Evolutionary conservation across 495 filamentous ascomycete species (phyloP), one percentile per base, ranked within the genome.

Genomic region (Podospora didyma): DNA sequence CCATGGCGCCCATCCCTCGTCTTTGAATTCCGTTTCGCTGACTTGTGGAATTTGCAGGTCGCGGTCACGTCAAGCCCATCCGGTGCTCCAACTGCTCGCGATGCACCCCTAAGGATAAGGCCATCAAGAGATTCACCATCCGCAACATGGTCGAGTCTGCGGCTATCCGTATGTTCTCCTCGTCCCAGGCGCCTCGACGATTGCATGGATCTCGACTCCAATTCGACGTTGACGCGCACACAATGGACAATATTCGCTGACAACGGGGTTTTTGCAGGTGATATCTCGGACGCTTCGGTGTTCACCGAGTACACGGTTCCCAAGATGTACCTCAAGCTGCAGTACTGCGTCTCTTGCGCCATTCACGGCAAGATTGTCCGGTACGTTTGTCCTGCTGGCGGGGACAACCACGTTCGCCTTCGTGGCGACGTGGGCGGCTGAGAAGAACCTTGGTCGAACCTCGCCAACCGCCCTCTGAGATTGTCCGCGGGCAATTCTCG

Each of bases 281-380:
- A 99, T 92, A 97, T 99, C 79, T 96, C 92, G 62, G 94, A 99
- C 71, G 94, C 94, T 69, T 97, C 94, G 65, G 94, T 99, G 76
- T 97, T 97, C 84, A 79, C 88, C 62, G 94, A 99, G 82, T 99
- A 99, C 83, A 89, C 90, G 57, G 92, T 99, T 75, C 94, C 94
- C 77, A 99, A 99, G 86, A 99, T 99, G 94, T 99, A 99, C 87
- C 82, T 99, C 76, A 99, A 99, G 86, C 87, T 99, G 75, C 94
- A 99, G 83, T 99, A 99, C 89, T 99, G 94, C 77, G 37, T 51
- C 49, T 97, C 95, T 74, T 97, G 94, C 81, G 94, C 94, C 66
- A 97, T 99, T 70, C 94, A 97, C 83, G 94, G 95, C 82, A 99
- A 99, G 89, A 97, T 97, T 76, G 95, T 99, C 75, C 93, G 94